Conservation (phyloP, 192 early-diverging fungal species). For the Phycomyces nitens region DNA sequence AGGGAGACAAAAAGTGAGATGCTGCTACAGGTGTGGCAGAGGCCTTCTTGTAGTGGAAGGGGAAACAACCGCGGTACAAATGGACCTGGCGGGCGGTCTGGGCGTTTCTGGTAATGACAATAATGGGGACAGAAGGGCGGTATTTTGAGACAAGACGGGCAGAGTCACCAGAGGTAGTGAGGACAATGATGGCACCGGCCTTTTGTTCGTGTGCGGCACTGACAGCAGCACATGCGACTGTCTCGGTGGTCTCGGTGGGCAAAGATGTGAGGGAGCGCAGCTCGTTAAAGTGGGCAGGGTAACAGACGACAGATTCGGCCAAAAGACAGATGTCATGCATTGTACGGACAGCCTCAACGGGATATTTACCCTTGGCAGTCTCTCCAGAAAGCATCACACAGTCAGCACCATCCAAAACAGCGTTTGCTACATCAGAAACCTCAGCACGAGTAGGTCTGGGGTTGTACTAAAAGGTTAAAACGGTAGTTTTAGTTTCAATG, state of each 20-base stretch:
- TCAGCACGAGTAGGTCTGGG: slow-evolving; percentile 99
- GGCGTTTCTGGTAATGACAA: slow-evolving; percentile 84
- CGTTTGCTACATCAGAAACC: slow-evolving; percentile 97
- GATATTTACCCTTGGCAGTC: slow-evolving; percentile 94
- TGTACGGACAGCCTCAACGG: slow-evolving; percentile 86
- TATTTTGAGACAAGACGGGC: slow-evolving; percentile 93
- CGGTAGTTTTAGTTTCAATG: no score
- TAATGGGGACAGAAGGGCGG: slow-evolving; percentile 85
- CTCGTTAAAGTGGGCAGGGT: slow-evolving; percentile 90
- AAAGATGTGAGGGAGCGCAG: slow-evolving; percentile 70
- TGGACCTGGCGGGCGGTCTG: slow-evolving; percentile 73
- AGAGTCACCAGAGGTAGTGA: slow-evolving; percentile 86
- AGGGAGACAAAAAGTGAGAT: background rate
- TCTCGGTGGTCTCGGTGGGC: slow-evolving; percentile 85
- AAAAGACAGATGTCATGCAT: slow-evolving; percentile 92
- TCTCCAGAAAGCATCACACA: slow-evolving; percentile 99
- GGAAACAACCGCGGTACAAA: slow-evolving; percentile 77
- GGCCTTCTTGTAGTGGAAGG: slow-evolving; percentile 63
- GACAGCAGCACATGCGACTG: slow-evolving; percentile 88
- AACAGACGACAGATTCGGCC: slow-evolving; percentile 92
- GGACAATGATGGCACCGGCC: slow-evolving; percentile 85
- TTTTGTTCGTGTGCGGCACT: slow-evolving; percentile 77
- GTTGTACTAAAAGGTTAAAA: no score
- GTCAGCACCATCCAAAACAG: slow-evolving; percentile 95
- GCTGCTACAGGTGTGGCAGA: slow-evolving; percentile 10